phyloP scores from a whole-genome alignment of 371 early-diverging fungal species.

The Sporodiniella umbellata region DNA sequence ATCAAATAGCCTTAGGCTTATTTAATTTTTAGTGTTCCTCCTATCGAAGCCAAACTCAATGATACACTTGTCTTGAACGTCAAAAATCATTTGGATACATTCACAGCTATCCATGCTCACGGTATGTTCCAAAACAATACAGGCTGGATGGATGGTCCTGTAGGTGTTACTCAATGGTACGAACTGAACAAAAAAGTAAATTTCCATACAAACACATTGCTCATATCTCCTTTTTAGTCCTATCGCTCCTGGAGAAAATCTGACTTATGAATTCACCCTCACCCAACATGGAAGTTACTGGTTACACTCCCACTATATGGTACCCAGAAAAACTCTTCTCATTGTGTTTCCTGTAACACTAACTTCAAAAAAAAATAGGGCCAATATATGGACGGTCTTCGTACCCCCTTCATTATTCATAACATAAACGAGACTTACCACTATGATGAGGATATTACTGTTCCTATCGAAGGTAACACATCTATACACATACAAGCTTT shows the following conservation, averaged over 20 bases:
- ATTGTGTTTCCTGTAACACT: not conserved
- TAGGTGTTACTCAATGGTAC: conserved; percentile 63
- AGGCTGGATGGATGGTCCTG: conserved; percentile 65
- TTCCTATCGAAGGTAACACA: conserved; percentile 53
- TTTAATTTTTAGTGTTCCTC: conserved; percentile 36
- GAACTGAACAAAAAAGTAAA: not conserved
- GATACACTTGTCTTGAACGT: conserved; percentile 66
- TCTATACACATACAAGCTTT: not conserved
- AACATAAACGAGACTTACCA: conserved; percentile 56
- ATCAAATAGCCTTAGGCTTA: not conserved
- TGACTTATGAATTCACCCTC: conserved; percentile 59
- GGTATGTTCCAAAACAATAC: conserved; percentile 67
- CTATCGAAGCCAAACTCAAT: conserved; percentile 40
- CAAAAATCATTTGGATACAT: conserved; percentile 50
- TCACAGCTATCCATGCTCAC: conserved; percentile 67
- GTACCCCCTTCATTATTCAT: conserved; percentile 71
- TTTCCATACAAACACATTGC: not conserved
- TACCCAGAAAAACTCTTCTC: conserved; percentile 7
- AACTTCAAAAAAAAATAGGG: conserved; percentile 20
- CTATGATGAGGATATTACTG: conserved; percentile 68
- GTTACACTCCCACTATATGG: conserved; percentile 34
- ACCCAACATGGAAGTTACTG: conserved; percentile 32
- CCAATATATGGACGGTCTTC: conserved; percentile 83
- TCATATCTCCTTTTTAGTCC: conserved; percentile 11
- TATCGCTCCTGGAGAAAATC: conserved; percentile 42